These are phyloP conservation scores for Abortiporus biennis DNA, from an alignment of 1,284 basidiomycete species.

Conservation along the genomic window DNA sequence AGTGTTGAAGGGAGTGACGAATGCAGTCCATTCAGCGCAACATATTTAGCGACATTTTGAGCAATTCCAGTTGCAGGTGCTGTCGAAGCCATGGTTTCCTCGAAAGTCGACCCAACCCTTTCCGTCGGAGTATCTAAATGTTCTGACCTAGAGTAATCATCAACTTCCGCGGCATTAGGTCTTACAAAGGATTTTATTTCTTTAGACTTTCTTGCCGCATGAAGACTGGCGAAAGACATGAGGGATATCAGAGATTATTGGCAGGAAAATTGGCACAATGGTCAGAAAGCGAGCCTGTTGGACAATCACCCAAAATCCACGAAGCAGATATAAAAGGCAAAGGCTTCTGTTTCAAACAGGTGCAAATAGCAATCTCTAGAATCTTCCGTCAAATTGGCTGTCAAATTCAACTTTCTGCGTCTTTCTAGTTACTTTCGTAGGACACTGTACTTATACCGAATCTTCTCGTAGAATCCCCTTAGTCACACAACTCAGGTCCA, in stretches of 20 bases:
- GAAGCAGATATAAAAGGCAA: too few species aligned
- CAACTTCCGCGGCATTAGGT: neutral
- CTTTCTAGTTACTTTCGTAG: too few species aligned
- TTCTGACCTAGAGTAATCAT: neutral
- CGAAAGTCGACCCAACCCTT: neutral
- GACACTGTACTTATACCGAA: too few species aligned
- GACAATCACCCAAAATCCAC: neutral
- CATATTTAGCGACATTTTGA: neutral
- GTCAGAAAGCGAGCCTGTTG: conserved; percentile 26
- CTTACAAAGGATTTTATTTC: conserved; percentile 12
- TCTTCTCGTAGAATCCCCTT: too few species aligned
- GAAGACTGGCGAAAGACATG: conserved; percentile 14
- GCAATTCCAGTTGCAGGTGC: neutral
- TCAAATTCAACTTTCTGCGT: too few species aligned
- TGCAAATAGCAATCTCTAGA: too few species aligned
- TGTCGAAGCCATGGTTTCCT: neutral
- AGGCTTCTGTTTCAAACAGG: too few species aligned
- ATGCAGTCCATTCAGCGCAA: neutral
- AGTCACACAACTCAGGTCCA: too few species aligned
- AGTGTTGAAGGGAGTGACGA: neutral
- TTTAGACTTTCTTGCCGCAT: conserved; percentile 12
- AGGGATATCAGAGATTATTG: too few species aligned
- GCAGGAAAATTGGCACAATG: conserved; percentile 31
- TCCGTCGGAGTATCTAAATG: neutral
- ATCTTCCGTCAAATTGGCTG: too few species aligned